These are phyloP conservation scores for Pseudozyma pruni DNA, from an alignment of 1,284 basidiomycete genomes.

Conservation along the genomic window DNA sequence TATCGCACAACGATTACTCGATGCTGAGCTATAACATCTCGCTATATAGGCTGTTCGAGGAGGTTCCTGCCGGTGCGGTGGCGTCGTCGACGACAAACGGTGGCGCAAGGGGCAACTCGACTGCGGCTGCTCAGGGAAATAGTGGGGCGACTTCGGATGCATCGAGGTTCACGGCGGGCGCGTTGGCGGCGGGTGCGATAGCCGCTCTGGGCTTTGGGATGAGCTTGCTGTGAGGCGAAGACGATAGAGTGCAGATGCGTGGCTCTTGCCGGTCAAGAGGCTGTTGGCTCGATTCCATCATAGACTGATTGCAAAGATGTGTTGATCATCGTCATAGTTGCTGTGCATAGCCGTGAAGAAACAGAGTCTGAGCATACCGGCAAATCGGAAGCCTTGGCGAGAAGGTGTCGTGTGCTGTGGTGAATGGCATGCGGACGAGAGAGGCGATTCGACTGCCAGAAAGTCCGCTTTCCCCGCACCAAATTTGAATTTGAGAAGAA, in stretches of 20 bases:
- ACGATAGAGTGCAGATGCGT: background rate
- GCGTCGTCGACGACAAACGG: background rate
- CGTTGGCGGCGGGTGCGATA: slow-evolving; percentile 2
- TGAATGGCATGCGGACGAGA: background rate
- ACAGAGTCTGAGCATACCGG: too few relatives aligned
- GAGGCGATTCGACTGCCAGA: too few relatives aligned
- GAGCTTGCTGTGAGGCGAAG: slow-evolving; percentile 14
- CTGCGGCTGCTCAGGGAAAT: slow-evolving; percentile 1
- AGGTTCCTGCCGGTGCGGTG: slow-evolving; percentile 20
- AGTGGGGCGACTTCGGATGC: background rate
- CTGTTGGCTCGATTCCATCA: background rate
- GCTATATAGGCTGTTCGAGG: slow-evolving; percentile 54
- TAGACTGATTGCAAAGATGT: background rate
- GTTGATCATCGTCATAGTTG: background rate
- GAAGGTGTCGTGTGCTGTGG: too few relatives aligned
- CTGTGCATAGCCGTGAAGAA: too few relatives aligned
- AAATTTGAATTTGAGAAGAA: background rate
- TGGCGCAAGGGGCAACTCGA: background rate
- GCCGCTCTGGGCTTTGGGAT: slow-evolving; percentile 12
- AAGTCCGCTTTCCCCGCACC: too few relatives aligned
- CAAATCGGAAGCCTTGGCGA: too few relatives aligned
- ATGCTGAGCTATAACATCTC: slow-evolving; percentile 55
- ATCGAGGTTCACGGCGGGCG: background rate
- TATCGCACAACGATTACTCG: slow-evolving; percentile 62
- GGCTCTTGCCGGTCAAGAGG: slow-evolving; percentile 1